Conservation (phyloP, 768 basidiomycete genomes). For the Hypholoma sublateritium region DNA sequence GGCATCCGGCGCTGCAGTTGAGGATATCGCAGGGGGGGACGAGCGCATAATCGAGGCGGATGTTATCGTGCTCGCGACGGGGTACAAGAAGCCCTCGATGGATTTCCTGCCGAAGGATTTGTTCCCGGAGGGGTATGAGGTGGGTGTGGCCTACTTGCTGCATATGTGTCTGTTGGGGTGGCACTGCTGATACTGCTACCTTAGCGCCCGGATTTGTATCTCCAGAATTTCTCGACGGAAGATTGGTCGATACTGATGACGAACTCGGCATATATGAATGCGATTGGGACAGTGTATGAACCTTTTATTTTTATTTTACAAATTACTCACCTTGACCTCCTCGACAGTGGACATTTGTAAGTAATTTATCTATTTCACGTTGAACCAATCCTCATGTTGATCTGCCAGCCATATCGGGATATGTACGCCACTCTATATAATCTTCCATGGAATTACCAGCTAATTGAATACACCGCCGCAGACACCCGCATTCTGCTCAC, state of each 20-base stretch:
- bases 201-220: conserved; percentile 48
- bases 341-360: conserved; percentile 3
- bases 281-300: conserved; percentile 41
- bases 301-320: not conserved
- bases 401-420: conserved; percentile 50
- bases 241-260: conserved; percentile 53
- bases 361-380: conserved; percentile 7
- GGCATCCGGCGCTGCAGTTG: conserved; percentile 19
- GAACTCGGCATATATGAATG: conserved; percentile 50
- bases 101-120: conserved; percentile 46
- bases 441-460: not conserved
- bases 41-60: conserved; percentile 37
- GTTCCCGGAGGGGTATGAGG: conserved; percentile 51
- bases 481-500: conserved; percentile 50
- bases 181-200: not conserved
- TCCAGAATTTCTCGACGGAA: conserved; percentile 55
- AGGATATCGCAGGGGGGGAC: conserved; percentile 17
- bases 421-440: conserved; percentile 28
- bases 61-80: conserved; percentile 52
- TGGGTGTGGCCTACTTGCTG: conserved; percentile 13
- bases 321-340: not conserved
- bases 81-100: conserved; percentile 45
- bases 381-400: not conserved
- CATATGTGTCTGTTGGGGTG: too few relatives aligned
- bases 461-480: conserved; percentile 7